A percentile compares a stretch with the other conserved stretches of the same genome.
phyloP scores from a whole-genome alignment of 306 rosid genomes.

The Cucurbita argyrosperma region DNA sequence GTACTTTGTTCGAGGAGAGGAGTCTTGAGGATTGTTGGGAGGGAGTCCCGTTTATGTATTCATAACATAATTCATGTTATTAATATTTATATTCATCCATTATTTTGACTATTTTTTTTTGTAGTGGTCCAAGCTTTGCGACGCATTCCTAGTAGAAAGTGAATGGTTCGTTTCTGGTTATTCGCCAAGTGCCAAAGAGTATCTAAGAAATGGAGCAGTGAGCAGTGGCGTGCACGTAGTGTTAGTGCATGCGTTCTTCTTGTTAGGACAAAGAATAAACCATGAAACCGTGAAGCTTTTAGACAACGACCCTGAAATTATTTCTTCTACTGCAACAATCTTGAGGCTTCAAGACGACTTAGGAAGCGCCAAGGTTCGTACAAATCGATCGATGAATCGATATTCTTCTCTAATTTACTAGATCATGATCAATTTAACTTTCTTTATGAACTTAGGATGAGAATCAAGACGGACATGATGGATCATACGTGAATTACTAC shows the following conservation, averaged over 20 bases:
- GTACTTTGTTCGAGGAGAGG: too few relatives aligned
- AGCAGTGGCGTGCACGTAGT: constrained; percentile 49
- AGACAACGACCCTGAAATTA: constrained; percentile 22
- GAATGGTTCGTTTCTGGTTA: constrained; percentile 44
- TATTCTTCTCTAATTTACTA: too few relatives aligned
- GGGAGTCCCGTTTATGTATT: too few relatives aligned
- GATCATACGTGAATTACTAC: constrained; percentile 16
- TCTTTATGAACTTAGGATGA: background rate
- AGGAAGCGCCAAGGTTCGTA: constrained; percentile 30
- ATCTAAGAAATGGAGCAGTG: constrained; percentile 42
- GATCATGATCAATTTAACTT: too few relatives aligned
- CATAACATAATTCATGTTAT: too few relatives aligned
- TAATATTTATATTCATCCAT: too few relatives aligned
- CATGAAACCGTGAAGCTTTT: constrained; percentile 15
- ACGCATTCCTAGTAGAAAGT: constrained; percentile 49
- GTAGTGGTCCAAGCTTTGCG: constrained; percentile 48
- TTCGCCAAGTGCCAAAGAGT: constrained; percentile 30
- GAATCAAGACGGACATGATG: constrained; percentile 21
- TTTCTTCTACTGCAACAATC: constrained; percentile 40
- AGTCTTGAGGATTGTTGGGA: too few relatives aligned
- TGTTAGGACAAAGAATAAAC: constrained; percentile 33
- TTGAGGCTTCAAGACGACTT: constrained; percentile 69
- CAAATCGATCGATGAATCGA: background rate
- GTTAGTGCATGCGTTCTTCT: constrained; percentile 36
- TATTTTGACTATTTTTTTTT: background rate